Evolutionary conservation across 257 asterid species (phyloP).

Genomic region (Handroanthus guayacan): DNA sequence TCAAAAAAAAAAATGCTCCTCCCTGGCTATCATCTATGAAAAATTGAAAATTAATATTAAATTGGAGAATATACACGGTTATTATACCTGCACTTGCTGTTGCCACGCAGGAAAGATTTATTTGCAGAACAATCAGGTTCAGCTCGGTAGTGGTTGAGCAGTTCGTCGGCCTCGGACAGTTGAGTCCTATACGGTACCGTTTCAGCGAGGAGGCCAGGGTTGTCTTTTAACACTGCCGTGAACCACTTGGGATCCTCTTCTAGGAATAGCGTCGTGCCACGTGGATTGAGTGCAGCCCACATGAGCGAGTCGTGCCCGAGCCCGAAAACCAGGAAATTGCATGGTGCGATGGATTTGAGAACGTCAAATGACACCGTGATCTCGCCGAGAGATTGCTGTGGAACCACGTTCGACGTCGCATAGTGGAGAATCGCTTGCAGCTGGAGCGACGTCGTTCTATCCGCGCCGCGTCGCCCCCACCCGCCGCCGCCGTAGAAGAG

Average conservation of each 20-base stretch:
- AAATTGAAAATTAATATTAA: too few species aligned
- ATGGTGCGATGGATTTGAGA: constrained; percentile 46
- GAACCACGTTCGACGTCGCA: constrained; percentile 61
- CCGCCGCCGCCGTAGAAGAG: constrained; percentile 38
- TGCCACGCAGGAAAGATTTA: constrained; percentile 68
- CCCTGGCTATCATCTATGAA: too few species aligned
- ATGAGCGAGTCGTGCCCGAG: constrained; percentile 84
- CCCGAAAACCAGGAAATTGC: constrained; percentile 83
- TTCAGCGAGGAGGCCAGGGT: constrained; percentile 61
- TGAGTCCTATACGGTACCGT: constrained; percentile 66
- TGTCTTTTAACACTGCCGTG: constrained; percentile 54
- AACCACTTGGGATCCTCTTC: constrained; percentile 89
- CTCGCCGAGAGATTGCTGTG: constrained; percentile 67
- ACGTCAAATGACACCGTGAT: constrained; percentile 52
- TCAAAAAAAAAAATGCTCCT: too few species aligned
- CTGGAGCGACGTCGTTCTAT: constrained; percentile 36
- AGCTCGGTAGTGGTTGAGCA: constrained; percentile 45
- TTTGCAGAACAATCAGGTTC: constrained; percentile 65
- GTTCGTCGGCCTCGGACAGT: constrained; percentile 64
- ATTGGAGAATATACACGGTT: too few species aligned
- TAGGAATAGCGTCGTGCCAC: constrained; percentile 81
- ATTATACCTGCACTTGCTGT: constrained; percentile 58
- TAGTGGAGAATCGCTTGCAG: constrained; percentile 59
- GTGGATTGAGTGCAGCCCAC: constrained; percentile 81
- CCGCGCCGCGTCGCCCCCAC: background rate